Evolutionary conservation across 176 grass and related monocot species (phyloP).

Genomic region (Aechmea fasciata): DNA sequence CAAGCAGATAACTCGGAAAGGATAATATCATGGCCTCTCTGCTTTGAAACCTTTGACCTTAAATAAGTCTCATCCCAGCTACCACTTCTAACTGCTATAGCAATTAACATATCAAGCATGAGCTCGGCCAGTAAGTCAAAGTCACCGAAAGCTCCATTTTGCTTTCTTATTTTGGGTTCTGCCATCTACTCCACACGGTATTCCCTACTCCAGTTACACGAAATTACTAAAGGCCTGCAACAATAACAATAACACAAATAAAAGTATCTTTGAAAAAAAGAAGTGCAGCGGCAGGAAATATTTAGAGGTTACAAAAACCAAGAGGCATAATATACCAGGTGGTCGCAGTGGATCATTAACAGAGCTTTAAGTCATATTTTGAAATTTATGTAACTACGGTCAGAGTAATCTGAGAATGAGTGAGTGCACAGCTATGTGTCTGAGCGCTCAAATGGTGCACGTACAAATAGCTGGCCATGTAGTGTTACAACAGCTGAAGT

Average conservation of each 20-base stretch:
- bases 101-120: not conserved
- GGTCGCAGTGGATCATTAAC: not conserved
- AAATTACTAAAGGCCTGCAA: not conserved
- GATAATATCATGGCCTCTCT: not conserved
- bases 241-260: not conserved
- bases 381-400: not conserved
- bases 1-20: not conserved
- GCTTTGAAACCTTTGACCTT: not conserved
- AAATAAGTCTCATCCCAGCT: not conserved
- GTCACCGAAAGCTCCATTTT: not conserved
- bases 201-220: not conserved
- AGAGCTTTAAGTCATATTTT: not conserved
- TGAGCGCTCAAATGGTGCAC: constrained; percentile 73
- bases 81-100: not conserved
- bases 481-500: constrained; percentile 93
- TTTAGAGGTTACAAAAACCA: not conserved
- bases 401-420: not conserved
- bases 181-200: not conserved
- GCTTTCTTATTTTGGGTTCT: not conserved
- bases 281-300: not conserved
- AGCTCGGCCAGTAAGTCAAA: not conserved
- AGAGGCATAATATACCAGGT: not conserved
- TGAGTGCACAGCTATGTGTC: constrained; percentile 37
- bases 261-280: not conserved
- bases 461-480: constrained; percentile 93